Conservation (phyloP, 2,329 filamentous ascomycete genomes). For the Xylaria digitata region DNA sequence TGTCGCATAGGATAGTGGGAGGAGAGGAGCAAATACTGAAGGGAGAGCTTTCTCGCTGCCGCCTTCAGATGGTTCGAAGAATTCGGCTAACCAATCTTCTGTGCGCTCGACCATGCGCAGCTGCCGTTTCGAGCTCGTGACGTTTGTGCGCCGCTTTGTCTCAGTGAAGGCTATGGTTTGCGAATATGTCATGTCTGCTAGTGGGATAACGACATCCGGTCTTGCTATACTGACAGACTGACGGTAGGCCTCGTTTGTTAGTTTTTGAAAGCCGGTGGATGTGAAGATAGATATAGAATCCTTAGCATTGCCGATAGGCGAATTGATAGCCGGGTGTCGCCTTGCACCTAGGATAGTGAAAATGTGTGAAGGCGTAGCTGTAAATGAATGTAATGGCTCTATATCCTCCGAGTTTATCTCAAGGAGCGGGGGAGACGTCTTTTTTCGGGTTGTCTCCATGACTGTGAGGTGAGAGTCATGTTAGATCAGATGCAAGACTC, state of each 20-base stretch:
- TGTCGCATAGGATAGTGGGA: slow-evolving; percentile 78
- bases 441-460: slow-evolving; percentile 60
- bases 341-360: slow-evolving; percentile 81
- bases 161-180: slow-evolving; percentile 59
- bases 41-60: slow-evolving; percentile 49
- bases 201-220: slow-evolving; percentile 82
- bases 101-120: slow-evolving; percentile 88
- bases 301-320: slow-evolving; percentile 77
- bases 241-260: slow-evolving; percentile 77
- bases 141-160: slow-evolving; percentile 61
- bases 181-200: slow-evolving; percentile 77
- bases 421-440: slow-evolving; percentile 61
- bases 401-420: slow-evolving; percentile 52
- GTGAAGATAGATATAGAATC: slow-evolving; percentile 82
- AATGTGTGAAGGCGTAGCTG: slow-evolving; percentile 73
- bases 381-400: slow-evolving; percentile 79
- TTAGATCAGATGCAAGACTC: slow-evolving; percentile 21
- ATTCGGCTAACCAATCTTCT: slow-evolving; percentile 80
- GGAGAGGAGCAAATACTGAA: slow-evolving; percentile 72
- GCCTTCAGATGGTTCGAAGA: slow-evolving; percentile 60
- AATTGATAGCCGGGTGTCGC: slow-evolving; percentile 78
- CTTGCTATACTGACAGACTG: slow-evolving; percentile 71
- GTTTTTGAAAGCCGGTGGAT: slow-evolving; percentile 82
- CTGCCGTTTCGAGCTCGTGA: slow-evolving; percentile 76
- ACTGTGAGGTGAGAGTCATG: slow-evolving; percentile 54